These are phyloP conservation scores for Lachnellula hyalina DNA, from an alignment of 2,329 filamentous ascomycete genomes.

Conservation along the genomic window DNA sequence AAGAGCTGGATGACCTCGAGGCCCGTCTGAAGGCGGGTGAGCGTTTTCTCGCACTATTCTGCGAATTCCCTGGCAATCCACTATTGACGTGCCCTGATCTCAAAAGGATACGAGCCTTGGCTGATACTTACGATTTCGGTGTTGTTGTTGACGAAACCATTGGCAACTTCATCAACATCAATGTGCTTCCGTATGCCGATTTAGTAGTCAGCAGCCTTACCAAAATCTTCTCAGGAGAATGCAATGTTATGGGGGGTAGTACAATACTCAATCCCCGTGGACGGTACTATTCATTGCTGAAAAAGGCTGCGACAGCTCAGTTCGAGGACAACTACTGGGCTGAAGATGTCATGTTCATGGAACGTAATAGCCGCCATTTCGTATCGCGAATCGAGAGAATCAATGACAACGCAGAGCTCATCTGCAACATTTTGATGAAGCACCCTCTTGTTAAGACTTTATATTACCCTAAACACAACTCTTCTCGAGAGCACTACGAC, in stretches of 20 bases:
- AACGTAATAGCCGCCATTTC: conserved; percentile 94
- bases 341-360: conserved; percentile 90
- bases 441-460: conserved; percentile 66
- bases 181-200: conserved; percentile 84
- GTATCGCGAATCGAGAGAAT: conserved; percentile 74
- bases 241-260: conserved; percentile 95
- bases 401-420: conserved; percentile 77
- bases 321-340: conserved; percentile 92
- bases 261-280: conserved; percentile 59
- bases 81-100: conserved; percentile 82
- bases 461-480: conserved; percentile 79
- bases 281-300: conserved; percentile 67
- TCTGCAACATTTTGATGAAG: conserved; percentile 64
- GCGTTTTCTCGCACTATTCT: conserved; percentile 77
- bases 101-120: conserved; percentile 69
- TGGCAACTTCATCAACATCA: conserved; percentile 92
- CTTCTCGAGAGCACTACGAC: conserved; percentile 70
- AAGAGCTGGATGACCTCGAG: conserved; percentile 82
- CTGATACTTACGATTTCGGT: conserved; percentile 79
- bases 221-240: conserved; percentile 95
- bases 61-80: conserved; percentile 92
- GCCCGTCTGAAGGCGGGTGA: conserved; percentile 64
- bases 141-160: conserved; percentile 95
- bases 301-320: conserved; percentile 54
- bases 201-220: conserved; percentile 92